Evolutionary conservation across 331 rosid species (phyloP), one percentile per base, ranked within the genome.

Genomic region (Pyracantha coccinea): DNA sequence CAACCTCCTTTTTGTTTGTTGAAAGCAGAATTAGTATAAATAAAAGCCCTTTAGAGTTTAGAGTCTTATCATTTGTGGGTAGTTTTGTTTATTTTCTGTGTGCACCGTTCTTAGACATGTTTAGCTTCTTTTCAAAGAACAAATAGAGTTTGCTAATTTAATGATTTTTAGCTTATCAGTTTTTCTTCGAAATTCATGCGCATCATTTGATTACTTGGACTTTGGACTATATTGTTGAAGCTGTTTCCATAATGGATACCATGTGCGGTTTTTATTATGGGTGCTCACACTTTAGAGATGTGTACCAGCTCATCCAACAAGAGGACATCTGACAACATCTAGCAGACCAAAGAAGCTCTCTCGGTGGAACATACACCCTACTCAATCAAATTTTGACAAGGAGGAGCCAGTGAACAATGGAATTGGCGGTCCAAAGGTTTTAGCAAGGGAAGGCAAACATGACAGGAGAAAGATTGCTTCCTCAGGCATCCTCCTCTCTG

Each of bases 301-400:
- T 59, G 2, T 69, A 17, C 54, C 50, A 72, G 85, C 78, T 71
- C 83, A 77, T 86, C 81, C 74, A 80, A 75, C 76, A 60, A 87
- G 85, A 79, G 81, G 84, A 66, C 75, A 75, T 80, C 81, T 73
- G 72, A 90, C 81, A 71, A 86, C 84, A 73, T 73, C 80, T 67
- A 77, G 61, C 50, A 90, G 87, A 85, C 77, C 74, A 72, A 83
- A 85, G 78, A 95, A 78, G 83, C 87, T 83, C 52, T 89, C 97
- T 90, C 87, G 96, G 20, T 90, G 92, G 96, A 92, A 79, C 85
- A 74, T 86, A 35, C 76, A 83, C 57, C 87, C 86, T 75, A 83
- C 82, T 79, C 90, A 77, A 35, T 83, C 82, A 58, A 72, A 52
- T 66, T 24, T 67, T 28, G 86, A 70, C 25, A 78, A 79, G 76